Conservation (phyloP, 257 asterid species). For the Nicotiana obtusifolia region DNA sequence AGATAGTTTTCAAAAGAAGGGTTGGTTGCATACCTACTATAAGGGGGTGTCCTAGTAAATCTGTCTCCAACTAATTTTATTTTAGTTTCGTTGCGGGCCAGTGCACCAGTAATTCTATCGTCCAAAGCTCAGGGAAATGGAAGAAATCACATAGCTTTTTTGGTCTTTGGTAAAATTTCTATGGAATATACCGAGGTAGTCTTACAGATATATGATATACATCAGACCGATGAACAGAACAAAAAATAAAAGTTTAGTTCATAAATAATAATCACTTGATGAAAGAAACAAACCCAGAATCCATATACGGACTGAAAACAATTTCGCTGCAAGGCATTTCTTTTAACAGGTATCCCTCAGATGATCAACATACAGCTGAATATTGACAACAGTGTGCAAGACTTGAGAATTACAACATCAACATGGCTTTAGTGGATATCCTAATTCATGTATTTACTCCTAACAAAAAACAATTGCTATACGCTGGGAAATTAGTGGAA, state of each 20-base stretch:
- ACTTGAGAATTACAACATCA: background rate
- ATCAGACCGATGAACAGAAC: too few relatives aligned
- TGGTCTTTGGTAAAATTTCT: too few relatives aligned
- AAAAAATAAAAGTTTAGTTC: background rate
- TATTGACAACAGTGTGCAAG: background rate
- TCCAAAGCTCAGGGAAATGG: too few relatives aligned
- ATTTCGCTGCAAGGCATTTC: background rate
- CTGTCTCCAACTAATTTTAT: too few relatives aligned
- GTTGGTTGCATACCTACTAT: too few relatives aligned
- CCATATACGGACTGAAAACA: background rate
- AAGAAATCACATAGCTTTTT: too few relatives aligned
- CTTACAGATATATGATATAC: too few relatives aligned
- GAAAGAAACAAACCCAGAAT: background rate
- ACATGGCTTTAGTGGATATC: background rate
- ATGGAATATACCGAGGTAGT: too few relatives aligned
- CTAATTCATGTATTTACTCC: constrained; percentile 30
- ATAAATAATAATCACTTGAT: background rate
- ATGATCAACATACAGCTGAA: background rate
- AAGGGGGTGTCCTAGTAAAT: too few relatives aligned
- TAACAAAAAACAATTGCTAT: constrained; percentile 29
- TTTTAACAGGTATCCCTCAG: background rate
- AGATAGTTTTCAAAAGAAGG: too few relatives aligned
- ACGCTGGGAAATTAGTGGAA: constrained; percentile 23
- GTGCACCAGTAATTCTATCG: too few relatives aligned
- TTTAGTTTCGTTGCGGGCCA: too few relatives aligned